These are phyloP conservation scores for Tricholoma hemisulphureum DNA, from an alignment of 768 basidiomycete genomes.

Conservation along the genomic window DNA sequence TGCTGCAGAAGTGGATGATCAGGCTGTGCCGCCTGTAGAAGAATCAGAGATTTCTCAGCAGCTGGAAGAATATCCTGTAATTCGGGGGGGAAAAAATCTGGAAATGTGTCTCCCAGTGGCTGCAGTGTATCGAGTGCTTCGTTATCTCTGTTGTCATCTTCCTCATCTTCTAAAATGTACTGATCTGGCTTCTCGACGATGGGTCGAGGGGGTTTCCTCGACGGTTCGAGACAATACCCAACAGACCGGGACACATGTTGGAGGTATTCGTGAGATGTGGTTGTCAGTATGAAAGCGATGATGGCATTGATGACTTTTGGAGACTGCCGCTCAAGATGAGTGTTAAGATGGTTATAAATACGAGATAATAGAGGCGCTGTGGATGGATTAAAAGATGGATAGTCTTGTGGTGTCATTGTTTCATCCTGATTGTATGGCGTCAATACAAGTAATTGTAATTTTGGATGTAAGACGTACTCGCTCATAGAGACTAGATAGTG, in stretches of 20 bases:
- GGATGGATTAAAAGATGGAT: slow-evolving; percentile 41
- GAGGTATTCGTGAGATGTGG: slow-evolving; percentile 63
- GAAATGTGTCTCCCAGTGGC: slow-evolving; percentile 46
- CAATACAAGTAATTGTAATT: background rate
- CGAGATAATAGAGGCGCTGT: slow-evolving; percentile 55
- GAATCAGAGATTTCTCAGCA: slow-evolving; percentile 65
- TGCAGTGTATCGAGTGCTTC: slow-evolving; percentile 38
- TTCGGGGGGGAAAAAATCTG: slow-evolving; percentile 58
- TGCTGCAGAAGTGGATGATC: slow-evolving; percentile 55
- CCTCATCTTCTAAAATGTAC: slow-evolving; percentile 36
- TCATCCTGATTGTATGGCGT: slow-evolving; percentile 28
- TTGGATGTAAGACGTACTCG: slow-evolving; percentile 43
- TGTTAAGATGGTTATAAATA: slow-evolving; percentile 56
- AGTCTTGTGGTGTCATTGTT: slow-evolving; percentile 34
- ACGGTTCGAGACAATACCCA: slow-evolving; percentile 43
- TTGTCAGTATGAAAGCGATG: slow-evolving; percentile 67
- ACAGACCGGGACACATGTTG: slow-evolving; percentile 56
- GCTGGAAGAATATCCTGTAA: slow-evolving; percentile 55
- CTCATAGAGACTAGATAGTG: slow-evolving; percentile 57
- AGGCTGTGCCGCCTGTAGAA: slow-evolving; percentile 64
- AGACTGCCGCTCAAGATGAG: slow-evolving; percentile 55
- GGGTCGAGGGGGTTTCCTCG: slow-evolving; percentile 24
- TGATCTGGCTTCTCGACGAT: slow-evolving; percentile 26
- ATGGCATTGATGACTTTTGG: slow-evolving; percentile 46
- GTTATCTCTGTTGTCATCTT: slow-evolving; percentile 40